Evolutionary conservation across 257 asterid species (phyloP).

Genomic region (Capsicum rhomboideum): DNA sequence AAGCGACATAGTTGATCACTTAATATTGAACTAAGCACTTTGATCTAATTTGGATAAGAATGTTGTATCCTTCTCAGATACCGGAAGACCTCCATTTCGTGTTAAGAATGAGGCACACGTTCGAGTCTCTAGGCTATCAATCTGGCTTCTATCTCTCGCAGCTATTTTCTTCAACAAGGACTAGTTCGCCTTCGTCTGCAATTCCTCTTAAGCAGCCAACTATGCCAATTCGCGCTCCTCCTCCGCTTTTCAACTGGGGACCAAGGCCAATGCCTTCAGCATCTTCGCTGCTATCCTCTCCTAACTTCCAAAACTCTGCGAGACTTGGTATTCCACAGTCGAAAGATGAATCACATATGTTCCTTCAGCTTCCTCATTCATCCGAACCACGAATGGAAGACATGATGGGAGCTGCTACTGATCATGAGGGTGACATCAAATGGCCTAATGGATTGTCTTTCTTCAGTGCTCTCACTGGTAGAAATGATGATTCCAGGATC

Average conservation of each 20-base stretch:
- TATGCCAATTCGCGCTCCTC: slow-evolving; percentile 48
- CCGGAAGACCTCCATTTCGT: slow-evolving; percentile 97
- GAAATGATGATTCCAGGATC: slow-evolving; percentile 63
- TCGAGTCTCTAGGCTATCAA: slow-evolving; percentile 89
- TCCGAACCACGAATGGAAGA: slow-evolving; percentile 55
- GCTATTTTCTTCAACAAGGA: slow-evolving; percentile 72
- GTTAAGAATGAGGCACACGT: slow-evolving; percentile 92
- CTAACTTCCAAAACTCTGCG: slow-evolving; percentile 44
- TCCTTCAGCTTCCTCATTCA: slow-evolving; percentile 60
- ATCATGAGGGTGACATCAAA: slow-evolving; percentile 72
- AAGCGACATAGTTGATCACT: background rate
- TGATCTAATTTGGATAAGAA: slow-evolving; percentile 1
- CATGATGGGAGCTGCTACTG: slow-evolving; percentile 31
- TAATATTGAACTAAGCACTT: background rate
- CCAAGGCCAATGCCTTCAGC: slow-evolving; percentile 46
- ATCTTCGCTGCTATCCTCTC: slow-evolving; percentile 39
- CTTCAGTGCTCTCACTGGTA: slow-evolving; percentile 73
- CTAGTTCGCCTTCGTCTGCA: slow-evolving; percentile 38
- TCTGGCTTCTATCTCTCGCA: slow-evolving; percentile 94
- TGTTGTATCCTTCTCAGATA: slow-evolving; percentile 36
- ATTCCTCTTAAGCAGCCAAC: slow-evolving; percentile 56
- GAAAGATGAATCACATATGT: slow-evolving; percentile 78
- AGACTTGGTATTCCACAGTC: slow-evolving; percentile 44
- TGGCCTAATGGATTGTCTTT: slow-evolving; percentile 90
- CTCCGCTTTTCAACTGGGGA: slow-evolving; percentile 82